Evolutionary conservation across 371 early-diverging fungal species (phyloP), one percentile per base, ranked within the genome.

Genomic region (Dentiscutata heterogama): DNA sequence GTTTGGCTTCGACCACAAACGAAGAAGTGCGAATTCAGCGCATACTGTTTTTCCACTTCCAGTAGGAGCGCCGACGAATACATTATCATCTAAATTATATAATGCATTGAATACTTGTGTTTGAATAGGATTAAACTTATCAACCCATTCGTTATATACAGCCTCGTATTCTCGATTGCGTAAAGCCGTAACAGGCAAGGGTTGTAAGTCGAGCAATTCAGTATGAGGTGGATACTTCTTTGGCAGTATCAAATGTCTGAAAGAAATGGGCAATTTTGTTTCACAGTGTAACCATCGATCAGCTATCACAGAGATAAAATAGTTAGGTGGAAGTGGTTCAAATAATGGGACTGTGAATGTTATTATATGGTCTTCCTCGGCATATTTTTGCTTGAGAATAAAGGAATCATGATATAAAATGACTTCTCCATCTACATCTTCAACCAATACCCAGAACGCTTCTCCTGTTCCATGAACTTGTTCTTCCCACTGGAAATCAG

Each of bases 41-140:
- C 96, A 94, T 27, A 98, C 92, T 3, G 99, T 98, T 90, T 99
- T 99, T 61, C 99, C 99, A 61, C 94, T 91, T 22, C 99, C 99
- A 18, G 99, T 94, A 25, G 99, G 97, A 2, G 99, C 99, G 64
- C 96, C 98, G 68, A 99, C 89, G 72, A 99, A 94, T 5, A 94
- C 92, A 84, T 97, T 99, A 50, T 97, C 96, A 82, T 98, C 96
- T 10, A 93, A 90, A 11, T 92, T 91, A 88, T 98, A 99, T 53
- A 99, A 88, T 1, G 97, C 86, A 83, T 98, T 92, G 90, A 98
- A 99, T 2, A 95, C 94, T 86, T 97, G 96, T 0, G 99, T 98
- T 90, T 99, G 99, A 60, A 99, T 95, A 14, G 97, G 95, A 87
- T 99, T 99, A 89, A 99, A 99, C 75, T 90, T 88, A 56, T 87